Conservation (phyloP, 106 monocot genomes). For the Triglochin maritima region DNA sequence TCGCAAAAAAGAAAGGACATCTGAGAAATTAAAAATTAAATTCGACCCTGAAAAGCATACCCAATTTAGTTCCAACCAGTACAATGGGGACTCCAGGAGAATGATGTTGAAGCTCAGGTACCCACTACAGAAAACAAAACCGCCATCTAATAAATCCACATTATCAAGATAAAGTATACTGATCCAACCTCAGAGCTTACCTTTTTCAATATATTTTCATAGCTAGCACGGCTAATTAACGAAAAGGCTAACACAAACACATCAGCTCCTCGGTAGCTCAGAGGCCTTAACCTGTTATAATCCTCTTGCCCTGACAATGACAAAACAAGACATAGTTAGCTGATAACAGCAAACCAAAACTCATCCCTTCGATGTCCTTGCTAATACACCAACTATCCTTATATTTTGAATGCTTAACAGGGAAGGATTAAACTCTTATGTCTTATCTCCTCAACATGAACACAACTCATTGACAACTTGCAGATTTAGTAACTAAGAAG, state of each 20-base stretch:
- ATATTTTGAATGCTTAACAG: too few species aligned
- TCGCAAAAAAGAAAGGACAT: too few species aligned
- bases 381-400: too few species aligned
- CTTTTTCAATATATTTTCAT: conserved; percentile 80
- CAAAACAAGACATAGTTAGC: background rate
- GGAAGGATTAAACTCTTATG: too few species aligned
- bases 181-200: conserved; percentile 10
- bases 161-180: background rate
- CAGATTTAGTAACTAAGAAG: too few species aligned
- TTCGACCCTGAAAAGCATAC: conserved; percentile 11
- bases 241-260: conserved; percentile 85
- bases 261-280: conserved; percentile 82
- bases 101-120: conserved; percentile 84
- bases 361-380: too few species aligned
- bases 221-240: conserved; percentile 72
- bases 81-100: conserved; percentile 71
- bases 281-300: conserved; percentile 79
- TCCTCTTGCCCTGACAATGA: conserved; percentile 67
- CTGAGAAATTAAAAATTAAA: too few species aligned
- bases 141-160: background rate
- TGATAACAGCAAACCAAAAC: too few species aligned
- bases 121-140: conserved; percentile 41
- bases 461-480: too few species aligned
- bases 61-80: conserved; percentile 79
- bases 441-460: too few species aligned